Conservation (phyloP, 371 early-diverging fungal genomes). For the Syncephalastrum sp. region DNA sequence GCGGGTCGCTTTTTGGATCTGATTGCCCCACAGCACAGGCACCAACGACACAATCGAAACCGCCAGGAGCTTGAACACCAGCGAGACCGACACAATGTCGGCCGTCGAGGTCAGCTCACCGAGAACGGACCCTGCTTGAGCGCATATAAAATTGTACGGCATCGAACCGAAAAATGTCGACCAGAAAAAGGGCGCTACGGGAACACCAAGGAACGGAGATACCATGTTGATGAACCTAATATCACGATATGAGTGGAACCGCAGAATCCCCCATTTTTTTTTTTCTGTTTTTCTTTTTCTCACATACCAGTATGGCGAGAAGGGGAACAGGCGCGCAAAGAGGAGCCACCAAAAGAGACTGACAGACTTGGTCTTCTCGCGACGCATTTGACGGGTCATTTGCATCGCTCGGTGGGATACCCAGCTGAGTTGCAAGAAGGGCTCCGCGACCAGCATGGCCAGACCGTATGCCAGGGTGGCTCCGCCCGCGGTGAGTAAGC, state of each 20-base stretch:
- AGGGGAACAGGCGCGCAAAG: slow-evolving; percentile 46
- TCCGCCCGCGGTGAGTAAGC: slow-evolving; percentile 42
- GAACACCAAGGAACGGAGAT: slow-evolving; percentile 44
- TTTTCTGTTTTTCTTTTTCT: not conserved
- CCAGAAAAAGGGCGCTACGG: slow-evolving; percentile 46
- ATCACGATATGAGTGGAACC: not conserved
- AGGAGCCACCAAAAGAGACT: slow-evolving; percentile 53
- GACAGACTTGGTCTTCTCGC: slow-evolving; percentile 19
- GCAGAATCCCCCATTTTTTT: not conserved
- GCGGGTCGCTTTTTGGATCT: slow-evolving; percentile 26
- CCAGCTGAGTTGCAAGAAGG: slow-evolving; percentile 46
- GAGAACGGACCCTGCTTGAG: slow-evolving; percentile 49
- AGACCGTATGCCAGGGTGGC: slow-evolving; percentile 46
- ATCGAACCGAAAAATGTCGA: slow-evolving; percentile 47
- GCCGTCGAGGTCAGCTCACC: slow-evolving; percentile 47
- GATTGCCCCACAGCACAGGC: slow-evolving; percentile 48
- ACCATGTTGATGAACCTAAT: slow-evolving; percentile 45
- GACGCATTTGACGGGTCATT: slow-evolving; percentile 32
- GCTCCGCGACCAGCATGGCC: slow-evolving; percentile 41
- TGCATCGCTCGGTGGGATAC: slow-evolving; percentile 29
- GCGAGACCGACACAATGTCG: slow-evolving; percentile 41
- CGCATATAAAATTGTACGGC: slow-evolving; percentile 50
- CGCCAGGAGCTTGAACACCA: slow-evolving; percentile 39
- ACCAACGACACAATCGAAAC: slow-evolving; percentile 45
- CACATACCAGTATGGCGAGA: slow-evolving; percentile 48